Evolutionary conservation across 257 asterid species (phyloP).

Genomic region (Salvia rosmarinus): DNA sequence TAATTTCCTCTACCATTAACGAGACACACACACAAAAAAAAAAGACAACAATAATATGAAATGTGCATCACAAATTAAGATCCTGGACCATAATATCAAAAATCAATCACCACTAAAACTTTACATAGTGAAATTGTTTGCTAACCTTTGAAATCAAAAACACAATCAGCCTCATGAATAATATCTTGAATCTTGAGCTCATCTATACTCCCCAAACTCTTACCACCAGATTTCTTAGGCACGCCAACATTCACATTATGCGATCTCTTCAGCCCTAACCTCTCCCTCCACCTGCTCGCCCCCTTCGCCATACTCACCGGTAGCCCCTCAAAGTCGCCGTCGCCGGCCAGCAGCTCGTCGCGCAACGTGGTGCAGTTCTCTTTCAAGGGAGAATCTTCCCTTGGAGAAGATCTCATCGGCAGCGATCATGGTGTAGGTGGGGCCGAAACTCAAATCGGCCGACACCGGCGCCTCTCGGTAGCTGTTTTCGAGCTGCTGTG

Average conservation of each 20-base stretch:
- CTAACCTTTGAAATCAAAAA: constrained; percentile 37
- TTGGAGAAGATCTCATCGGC: constrained; percentile 79
- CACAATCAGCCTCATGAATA: constrained; percentile 27
- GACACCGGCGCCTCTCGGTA: constrained; percentile 85
- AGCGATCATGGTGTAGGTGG: constrained; percentile 60
- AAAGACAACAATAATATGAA: background rate
- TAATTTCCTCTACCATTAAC: constrained; percentile 16
- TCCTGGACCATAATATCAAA: constrained; percentile 26
- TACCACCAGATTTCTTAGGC: constrained; percentile 50
- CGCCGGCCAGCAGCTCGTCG: constrained; percentile 67
- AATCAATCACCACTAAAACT: constrained; percentile 1
- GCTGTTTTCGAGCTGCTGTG: constrained; percentile 59
- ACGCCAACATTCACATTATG: background rate
- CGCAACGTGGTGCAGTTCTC: constrained; percentile 59
- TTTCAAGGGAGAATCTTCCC: constrained; percentile 69
- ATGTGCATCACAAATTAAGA: constrained; percentile 24
- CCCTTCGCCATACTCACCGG: constrained; percentile 41
- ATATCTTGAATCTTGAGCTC: constrained; percentile 46
- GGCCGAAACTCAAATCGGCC: constrained; percentile 71
- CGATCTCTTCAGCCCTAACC: constrained; percentile 62
- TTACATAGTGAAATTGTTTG: background rate
- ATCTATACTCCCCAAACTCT: constrained; percentile 56
- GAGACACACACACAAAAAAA: constrained; percentile 11
- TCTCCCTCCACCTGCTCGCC: constrained; percentile 69
- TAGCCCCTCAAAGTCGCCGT: constrained; percentile 50